Conservation (phyloP, 2,329 filamentous ascomycete species). For the Fusarium brachygibbosum region DNA sequence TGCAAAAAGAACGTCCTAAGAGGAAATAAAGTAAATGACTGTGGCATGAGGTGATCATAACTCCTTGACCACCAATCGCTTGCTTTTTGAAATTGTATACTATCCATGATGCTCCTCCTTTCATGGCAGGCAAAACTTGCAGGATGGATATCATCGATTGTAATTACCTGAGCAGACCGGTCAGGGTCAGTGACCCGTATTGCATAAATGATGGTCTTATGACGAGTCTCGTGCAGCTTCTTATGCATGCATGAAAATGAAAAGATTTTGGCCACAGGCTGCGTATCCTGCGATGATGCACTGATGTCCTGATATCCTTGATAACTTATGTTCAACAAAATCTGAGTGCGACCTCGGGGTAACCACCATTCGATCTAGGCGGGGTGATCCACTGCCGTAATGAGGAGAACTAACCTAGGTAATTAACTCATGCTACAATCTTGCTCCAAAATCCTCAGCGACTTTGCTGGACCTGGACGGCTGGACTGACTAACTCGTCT, state of each 20-base stretch:
- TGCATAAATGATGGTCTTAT: constrained; percentile 19
- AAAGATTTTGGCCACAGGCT: constrained; percentile 10
- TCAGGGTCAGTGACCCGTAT: not conserved
- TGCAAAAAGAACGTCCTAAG: not conserved
- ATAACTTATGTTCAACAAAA: constrained; percentile 24
- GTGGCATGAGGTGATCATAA: not conserved
- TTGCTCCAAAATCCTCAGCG: constrained; percentile 6
- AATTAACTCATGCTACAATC: constrained; percentile 12
- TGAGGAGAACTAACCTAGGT: constrained; percentile 8
- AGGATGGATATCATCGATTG: not conserved
- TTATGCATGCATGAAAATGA: constrained; percentile 17
- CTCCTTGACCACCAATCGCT: constrained; percentile 1
- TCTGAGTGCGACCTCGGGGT: constrained; percentile 29
- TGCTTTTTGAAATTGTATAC: not conserved
- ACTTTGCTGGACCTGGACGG: not conserved
- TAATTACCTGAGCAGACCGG: constrained; percentile 1
- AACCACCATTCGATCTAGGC: constrained; percentile 35
- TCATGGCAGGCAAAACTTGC: not conserved
- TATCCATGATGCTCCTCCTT: constrained; percentile 15
- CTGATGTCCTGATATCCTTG: constrained; percentile 14
- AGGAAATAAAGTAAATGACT: constrained; percentile 1
- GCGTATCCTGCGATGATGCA: constrained; percentile 26
- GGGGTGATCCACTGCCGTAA: constrained; percentile 25
- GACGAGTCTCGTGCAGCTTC: constrained; percentile 18
- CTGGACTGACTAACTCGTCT: constrained; percentile 1